Evolutionary conservation across 2,329 filamentous ascomycete genomes (phyloP).

Genomic region (Emergomyces pasteurianus): DNA sequence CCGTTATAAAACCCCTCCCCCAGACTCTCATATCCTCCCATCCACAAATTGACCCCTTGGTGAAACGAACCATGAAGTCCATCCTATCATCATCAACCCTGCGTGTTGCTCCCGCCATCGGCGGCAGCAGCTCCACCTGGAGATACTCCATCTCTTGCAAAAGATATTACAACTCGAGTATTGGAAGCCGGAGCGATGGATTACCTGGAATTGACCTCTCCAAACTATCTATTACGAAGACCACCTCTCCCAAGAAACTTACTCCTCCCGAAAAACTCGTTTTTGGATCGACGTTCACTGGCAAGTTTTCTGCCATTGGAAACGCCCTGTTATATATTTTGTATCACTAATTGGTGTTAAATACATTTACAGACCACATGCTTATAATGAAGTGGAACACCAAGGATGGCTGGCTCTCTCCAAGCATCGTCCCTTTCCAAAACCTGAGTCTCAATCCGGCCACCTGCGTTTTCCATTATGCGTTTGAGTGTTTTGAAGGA

Average conservation of each 20-base stretch:
- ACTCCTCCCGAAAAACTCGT: constrained; percentile 68
- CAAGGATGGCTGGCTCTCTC: constrained; percentile 66
- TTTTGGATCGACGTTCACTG: constrained; percentile 85
- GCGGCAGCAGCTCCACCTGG: neutral
- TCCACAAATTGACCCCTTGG: too few relatives aligned
- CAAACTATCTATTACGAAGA: constrained; percentile 63
- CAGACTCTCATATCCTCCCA: neutral
- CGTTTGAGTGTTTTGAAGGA: constrained; percentile 94
- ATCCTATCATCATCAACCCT: neutral
- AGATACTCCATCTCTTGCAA: constrained; percentile 19
- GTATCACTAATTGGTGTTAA: neutral
- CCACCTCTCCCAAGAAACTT: constrained; percentile 60
- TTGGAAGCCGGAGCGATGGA: constrained; percentile 18
- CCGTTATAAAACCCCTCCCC: neutral
- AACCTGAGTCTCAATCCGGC: constrained; percentile 94
- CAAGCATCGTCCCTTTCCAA: constrained; percentile 84
- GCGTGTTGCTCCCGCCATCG: neutral
- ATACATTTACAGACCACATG: constrained; percentile 68
- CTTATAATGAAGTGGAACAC: constrained; percentile 88
- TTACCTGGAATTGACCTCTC: constrained; percentile 63
- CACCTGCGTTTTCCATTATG: constrained; percentile 97
- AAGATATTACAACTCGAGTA: constrained; percentile 34
- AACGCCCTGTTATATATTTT: neutral
- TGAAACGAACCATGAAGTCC: neutral
- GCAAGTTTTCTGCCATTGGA: constrained; percentile 34